These are phyloP conservation scores for Pugionium dolabratum DNA, from an alignment of 345 rosid genomes.

Conservation along the genomic window DNA sequence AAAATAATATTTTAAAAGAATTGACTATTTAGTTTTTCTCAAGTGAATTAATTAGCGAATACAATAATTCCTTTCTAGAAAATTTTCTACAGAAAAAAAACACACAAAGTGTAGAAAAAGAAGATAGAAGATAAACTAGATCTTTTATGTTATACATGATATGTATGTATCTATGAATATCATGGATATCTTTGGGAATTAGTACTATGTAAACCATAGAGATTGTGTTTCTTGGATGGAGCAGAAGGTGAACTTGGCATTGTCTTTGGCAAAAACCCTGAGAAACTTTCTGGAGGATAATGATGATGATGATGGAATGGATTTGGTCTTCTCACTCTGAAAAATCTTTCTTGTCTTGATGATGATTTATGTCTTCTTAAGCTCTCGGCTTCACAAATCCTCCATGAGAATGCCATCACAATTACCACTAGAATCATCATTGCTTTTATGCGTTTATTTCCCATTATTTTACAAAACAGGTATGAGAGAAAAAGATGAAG, in stretches of 20 bases:
- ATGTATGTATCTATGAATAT: slow-evolving; percentile 21
- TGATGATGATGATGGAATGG: slow-evolving; percentile 24
- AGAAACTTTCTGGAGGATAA: slow-evolving; percentile 41
- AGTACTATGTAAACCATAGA: slow-evolving; percentile 47
- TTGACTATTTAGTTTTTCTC: slow-evolving; percentile 20
- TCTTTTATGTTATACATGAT: no score
- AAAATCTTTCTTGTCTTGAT: slow-evolving; percentile 41
- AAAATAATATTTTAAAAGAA: no score
- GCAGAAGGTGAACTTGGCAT: slow-evolving; percentile 65
- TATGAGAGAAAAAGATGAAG: slow-evolving; percentile 19
- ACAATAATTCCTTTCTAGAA: slow-evolving; percentile 27
- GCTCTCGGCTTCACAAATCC: slow-evolving; percentile 33
- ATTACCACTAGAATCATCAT: slow-evolving; percentile 28
- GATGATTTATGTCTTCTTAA: slow-evolving; percentile 33
- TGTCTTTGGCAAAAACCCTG: slow-evolving; percentile 59
- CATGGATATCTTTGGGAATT: slow-evolving; percentile 41
- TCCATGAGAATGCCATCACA: slow-evolving; percentile 35
- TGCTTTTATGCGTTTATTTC: slow-evolving; percentile 29
- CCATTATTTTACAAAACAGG: slow-evolving; percentile 26
- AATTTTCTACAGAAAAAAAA: slow-evolving; percentile 4
- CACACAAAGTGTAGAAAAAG: no score
- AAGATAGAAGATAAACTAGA: no score
- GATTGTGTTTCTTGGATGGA: slow-evolving; percentile 68
- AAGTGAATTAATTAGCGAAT: slow-evolving; percentile 15
- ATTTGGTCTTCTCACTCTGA: slow-evolving; percentile 38